A percentile compares a stretch with the other conserved stretches of the same genome.
These are phyloP conservation scores for Zygosaccharomyces sapae DNA, from an alignment of 1,139 yeast genomes.

Conservation along the genomic window DNA sequence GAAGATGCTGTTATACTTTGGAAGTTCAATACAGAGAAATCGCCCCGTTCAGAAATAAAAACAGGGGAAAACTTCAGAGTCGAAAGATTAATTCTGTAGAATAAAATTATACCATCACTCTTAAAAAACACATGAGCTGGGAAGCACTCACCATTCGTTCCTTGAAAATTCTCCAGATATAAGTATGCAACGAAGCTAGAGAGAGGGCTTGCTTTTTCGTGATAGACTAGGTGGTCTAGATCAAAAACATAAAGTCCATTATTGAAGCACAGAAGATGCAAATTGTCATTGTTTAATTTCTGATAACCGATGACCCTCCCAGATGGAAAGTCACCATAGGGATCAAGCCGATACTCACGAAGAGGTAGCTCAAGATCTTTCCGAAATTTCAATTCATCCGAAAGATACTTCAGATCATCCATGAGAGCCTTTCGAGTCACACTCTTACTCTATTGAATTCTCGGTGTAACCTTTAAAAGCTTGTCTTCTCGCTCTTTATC, in stretches of 20 bases:
- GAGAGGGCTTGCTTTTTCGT: neutral
- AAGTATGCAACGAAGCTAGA: slow-evolving; percentile 3
- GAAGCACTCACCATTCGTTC: neutral
- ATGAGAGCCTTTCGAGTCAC: neutral
- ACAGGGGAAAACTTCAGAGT: neutral
- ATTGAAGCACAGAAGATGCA: slow-evolving; percentile 9
- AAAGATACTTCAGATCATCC: neutral
- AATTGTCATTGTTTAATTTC: neutral
- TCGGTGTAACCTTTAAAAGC: neutral
- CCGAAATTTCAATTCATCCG: neutral
- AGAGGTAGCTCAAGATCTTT: neutral
- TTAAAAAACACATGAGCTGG: slow-evolving; percentile 7
- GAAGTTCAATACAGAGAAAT: neutral
- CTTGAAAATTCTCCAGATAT: neutral
- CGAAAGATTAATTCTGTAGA: slow-evolving; percentile 1
- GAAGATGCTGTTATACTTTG: neutral
- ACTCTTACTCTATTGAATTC: neutral
- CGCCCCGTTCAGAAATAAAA: neutral
- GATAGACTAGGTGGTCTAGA: neutral
- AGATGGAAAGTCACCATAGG: neutral
- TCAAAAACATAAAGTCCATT: slow-evolving; percentile 5
- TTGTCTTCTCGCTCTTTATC: neutral
- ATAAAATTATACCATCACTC: slow-evolving; percentile 4
- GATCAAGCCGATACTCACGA: neutral
- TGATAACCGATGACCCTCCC: slow-evolving; percentile 6